Conservation (phyloP, 228 moss, liverwort and hornwort species). For the Sphagnum magellanicum region DNA sequence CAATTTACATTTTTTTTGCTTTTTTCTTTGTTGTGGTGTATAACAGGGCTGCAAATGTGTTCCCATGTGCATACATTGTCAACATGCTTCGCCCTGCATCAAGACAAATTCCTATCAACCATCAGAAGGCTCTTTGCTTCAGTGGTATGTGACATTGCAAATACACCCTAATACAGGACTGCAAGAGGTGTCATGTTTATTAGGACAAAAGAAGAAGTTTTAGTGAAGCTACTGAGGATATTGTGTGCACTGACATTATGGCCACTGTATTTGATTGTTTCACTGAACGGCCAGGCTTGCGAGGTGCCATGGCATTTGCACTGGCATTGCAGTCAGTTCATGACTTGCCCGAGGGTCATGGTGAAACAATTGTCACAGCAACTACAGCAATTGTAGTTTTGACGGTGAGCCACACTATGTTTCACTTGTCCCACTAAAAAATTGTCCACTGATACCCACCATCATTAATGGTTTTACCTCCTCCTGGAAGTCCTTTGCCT, state of each 20-base stretch:
- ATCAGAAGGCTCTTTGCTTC: slow-evolving; percentile 98
- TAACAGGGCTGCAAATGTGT: slow-evolving; percentile 91
- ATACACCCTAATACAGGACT: not conserved
- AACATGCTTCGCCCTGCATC: slow-evolving; percentile 73
- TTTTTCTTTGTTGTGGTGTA: not conserved
- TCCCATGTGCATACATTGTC: slow-evolving; percentile 84
- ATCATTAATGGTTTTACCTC: too few relatives aligned
- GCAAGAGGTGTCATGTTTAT: not conserved
- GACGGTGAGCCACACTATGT: slow-evolving; percentile 45
- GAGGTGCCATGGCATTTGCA: slow-evolving; percentile 99
- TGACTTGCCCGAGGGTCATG: slow-evolving; percentile 77
- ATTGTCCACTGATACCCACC: too few relatives aligned
- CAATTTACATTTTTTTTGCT: not conserved
- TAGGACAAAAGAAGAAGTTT: not conserved
- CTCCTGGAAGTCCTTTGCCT: too few relatives aligned
- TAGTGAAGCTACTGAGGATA: not conserved
- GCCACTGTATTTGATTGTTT: not conserved
- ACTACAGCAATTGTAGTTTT: slow-evolving; percentile 90
- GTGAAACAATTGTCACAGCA: slow-evolving; percentile 88
- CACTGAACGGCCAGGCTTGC: slow-evolving; percentile 36
- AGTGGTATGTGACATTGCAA: slow-evolving; percentile 33
- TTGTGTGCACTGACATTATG: not conserved
- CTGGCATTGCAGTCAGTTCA: slow-evolving; percentile 92
- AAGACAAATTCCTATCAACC: slow-evolving; percentile 75
- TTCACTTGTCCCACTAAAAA: too few relatives aligned